Base-by-base conservation (phyloP, 805 yeast species). In the Spathaspora hagerdaliae region DNA sequence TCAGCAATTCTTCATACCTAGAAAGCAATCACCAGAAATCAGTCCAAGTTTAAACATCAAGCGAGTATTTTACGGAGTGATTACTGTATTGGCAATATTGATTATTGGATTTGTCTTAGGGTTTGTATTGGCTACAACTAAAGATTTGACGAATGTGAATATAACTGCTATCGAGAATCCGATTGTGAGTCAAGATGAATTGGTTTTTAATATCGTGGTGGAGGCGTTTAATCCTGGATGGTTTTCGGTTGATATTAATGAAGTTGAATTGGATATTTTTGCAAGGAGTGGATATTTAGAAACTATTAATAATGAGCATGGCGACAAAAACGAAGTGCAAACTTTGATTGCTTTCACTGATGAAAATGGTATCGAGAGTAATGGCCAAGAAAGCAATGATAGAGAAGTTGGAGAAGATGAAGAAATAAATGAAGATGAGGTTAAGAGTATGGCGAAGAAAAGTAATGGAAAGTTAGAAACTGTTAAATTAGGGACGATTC, bases 161-260 rank as follows among this genome's bases (percentile, higher is more conserved):
- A 78, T 91, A 8, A 61, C 70, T 2, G 67, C 79, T n/a, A 71
- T 91, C 36, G 78, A 77, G 41, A 87, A 87, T 56, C 77, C 91
- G 1, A 69, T 91, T 10, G 86, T 88, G 2, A 83, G 94, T 42
- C 83, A 83, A 51, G 96, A 90, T 57, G 97, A 89, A 59, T 68
- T 92, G 39, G 77, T 90, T 0, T 89, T 92, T 67, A 87, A 85
- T 59, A 67, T 92, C 54, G 77, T 79, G 2, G 79, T 89, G 19
- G 85, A 81, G 48, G 96, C 95, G 0, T 79, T 83, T 55, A 92
- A 92, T 60, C 97, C 97, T 0, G 96, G 97, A 0, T 77, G 91
- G 64, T 72, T 90, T 52, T 74, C 85, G 2, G 79, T 90, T 5
- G 67, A 71, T 2, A 72, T 91, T 2, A 69, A 72, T 36, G 79